Conservation (phyloP, 345 rosid species). For the Theobroma cacao region DNA sequence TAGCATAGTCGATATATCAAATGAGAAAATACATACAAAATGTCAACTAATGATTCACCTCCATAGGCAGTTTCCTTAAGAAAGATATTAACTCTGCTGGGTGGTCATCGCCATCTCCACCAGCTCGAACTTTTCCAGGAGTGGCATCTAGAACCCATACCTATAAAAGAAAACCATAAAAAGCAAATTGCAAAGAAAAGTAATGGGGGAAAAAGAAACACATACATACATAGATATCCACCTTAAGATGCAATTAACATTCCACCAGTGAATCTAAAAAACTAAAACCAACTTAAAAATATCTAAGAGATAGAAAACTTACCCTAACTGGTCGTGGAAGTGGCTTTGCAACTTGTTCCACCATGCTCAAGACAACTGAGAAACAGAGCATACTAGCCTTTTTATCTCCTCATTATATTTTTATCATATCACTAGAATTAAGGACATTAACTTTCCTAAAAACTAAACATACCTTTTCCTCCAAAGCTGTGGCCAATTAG, state of each 20-base stretch:
- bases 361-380: constrained; percentile 93
- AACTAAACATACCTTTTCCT: constrained; percentile 69
- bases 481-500: constrained; percentile 98
- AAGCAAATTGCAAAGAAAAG: neutral
- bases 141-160: constrained; percentile 98
- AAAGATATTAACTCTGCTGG: constrained; percentile 81
- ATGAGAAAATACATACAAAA: neutral
- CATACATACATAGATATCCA: neutral
- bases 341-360: constrained; percentile 95
- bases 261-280: neutral
- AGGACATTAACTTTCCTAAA: neutral
- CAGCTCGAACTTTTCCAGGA: constrained; percentile 90
- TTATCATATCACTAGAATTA: neutral
- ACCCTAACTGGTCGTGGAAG: constrained; percentile 93
- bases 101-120: constrained; percentile 88
- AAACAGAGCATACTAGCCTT: constrained; percentile 26
- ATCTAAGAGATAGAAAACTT: constrained; percentile 21
- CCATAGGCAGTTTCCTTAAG: constrained; percentile 60
- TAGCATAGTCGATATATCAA: neutral
- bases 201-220: neutral
- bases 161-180: constrained; percentile 29
- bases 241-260: constrained; percentile 1
- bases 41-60: constrained; percentile 40
- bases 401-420: constrained; percentile 13
- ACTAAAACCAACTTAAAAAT: constrained; percentile 9